Conservation (phyloP, 768 basidiomycete genomes). For the Boletus speciosus region DNA sequence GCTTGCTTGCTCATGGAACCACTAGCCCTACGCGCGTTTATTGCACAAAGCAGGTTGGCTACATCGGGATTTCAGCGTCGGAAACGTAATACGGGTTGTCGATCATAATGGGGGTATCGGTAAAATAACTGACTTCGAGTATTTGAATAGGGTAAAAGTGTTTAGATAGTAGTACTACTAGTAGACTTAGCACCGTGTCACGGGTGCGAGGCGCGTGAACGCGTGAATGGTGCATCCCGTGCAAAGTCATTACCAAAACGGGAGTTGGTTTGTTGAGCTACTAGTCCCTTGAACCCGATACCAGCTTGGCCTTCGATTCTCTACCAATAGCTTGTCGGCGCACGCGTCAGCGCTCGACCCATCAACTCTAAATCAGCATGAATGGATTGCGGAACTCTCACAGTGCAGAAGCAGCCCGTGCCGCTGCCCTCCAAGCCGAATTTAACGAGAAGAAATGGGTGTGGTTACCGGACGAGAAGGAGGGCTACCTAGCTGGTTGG, state of each 20-base stretch:
- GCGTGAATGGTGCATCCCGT: background rate
- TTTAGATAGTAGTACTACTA: too few species aligned
- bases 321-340: background rate
- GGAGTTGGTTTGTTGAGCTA: constrained; percentile 9
- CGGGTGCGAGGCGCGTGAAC: background rate
- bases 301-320: background rate
- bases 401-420: constrained; percentile 70
- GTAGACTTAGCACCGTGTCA: too few species aligned
- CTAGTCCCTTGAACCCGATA: background rate
- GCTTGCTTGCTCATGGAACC: too few species aligned
- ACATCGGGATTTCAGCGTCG: too few species aligned
- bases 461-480: constrained; percentile 90
- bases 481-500: constrained; percentile 95
- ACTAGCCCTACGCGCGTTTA: too few species aligned
- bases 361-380: background rate
- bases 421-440: constrained; percentile 88
- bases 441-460: constrained; percentile 99
- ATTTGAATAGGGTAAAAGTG: too few species aligned
- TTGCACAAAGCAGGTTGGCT: too few species aligned
- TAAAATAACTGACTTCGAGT: too few species aligned
- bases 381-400: constrained; percentile 41
- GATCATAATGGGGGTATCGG: too few species aligned
- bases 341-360: background rate
- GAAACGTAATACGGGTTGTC: too few species aligned
- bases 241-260: constrained; percentile 11